Evolutionary conservation across 352 stramenopile species (phyloP), one percentile per base, ranked within the genome.

Genomic region (Phytophthora agathidicida): DNA sequence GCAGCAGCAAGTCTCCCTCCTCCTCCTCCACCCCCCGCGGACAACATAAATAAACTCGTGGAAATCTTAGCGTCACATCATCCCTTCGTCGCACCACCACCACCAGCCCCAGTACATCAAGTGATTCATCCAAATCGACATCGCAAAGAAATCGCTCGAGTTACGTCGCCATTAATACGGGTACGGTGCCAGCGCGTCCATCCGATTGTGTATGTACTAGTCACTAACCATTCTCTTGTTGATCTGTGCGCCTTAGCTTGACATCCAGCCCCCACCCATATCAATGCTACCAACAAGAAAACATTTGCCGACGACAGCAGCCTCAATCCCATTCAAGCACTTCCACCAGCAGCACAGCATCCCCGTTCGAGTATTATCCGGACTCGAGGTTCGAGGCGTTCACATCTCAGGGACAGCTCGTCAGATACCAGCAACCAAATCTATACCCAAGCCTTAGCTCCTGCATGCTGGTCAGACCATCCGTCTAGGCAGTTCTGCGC

Each of bases 301-400:
- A 31, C 37, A 20, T 9, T 27, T 50, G 8, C 35, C 43, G 17
- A n/a, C n/a, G n/a, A 54, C 16, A 13, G 6, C 30, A 8, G 17
- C 31, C 11, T 57, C 52, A 9, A 52, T 57, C 9, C 47, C 64
- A 23, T 63, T 44, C 11, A 70, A 54, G 7, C 48, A 66, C 10
- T 23, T 50, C 41, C 35, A 50, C 13, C 28, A 24, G 5, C 38
- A 58, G 1, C 39, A 44, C 3, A 37, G 27, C 4, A 33, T 24
- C 17, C 37, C 23, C 19, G 20, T 23, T 7, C 41, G 36, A 37
- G 26, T 32, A 45, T 33, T 30, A 14, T 11, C 30, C 22, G 19
- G 17, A 14, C 45, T 71, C 14, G 49, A 55, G 33, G 30, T 71
- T 27, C 63, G 45, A 31, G 63, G 63, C 4, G 20, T 64, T 44